These are phyloP conservation scores for Pythium chondricola DNA, from an alignment of 352 stramenopile genomes.

Conservation along the genomic window DNA sequence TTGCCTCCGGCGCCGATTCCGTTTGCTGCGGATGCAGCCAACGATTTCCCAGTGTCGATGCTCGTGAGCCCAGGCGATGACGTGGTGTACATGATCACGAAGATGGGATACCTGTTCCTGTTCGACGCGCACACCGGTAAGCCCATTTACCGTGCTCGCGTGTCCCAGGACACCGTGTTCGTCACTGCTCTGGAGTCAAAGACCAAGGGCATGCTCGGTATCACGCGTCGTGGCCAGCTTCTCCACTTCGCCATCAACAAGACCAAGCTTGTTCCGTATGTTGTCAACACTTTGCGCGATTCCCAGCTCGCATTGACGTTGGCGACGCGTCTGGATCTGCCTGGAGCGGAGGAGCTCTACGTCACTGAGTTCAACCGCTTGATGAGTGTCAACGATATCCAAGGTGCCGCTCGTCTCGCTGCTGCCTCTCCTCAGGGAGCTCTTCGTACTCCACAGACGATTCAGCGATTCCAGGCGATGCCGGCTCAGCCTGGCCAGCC, in stretches of 20 bases:
- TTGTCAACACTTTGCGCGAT: constrained; percentile 97
- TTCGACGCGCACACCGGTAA: constrained; percentile 99
- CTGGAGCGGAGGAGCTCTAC: constrained; percentile 98
- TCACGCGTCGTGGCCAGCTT: constrained; percentile 96
- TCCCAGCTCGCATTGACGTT: constrained; percentile 95
- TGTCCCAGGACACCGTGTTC: constrained; percentile 98
- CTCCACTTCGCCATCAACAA: constrained; percentile 98
- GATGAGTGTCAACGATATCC: constrained; percentile 75
- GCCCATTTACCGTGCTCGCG: constrained; percentile 96
- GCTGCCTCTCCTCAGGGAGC: constrained; percentile 87
- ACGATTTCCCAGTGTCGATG: constrained; percentile 99
- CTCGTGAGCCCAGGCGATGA: constrained; percentile 89
- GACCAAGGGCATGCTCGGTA: constrained; percentile 96
- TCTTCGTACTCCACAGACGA: constrained; percentile 97
- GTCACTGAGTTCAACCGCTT: constrained; percentile 97
- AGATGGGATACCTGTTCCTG: constrained; percentile 99
- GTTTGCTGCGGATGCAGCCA: constrained; percentile 93
- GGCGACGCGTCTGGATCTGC: constrained; percentile 94
- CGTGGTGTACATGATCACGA: constrained; percentile 98
- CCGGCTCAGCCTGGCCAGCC: constrained; percentile 94
- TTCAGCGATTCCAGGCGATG: constrained; percentile 98
- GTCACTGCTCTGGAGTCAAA: constrained; percentile 88
- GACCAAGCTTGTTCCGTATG: constrained; percentile 97
- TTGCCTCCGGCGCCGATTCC: constrained; percentile 92
- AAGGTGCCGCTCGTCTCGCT: constrained; percentile 84